Evolutionary conservation across 495 filamentous ascomycete species (phyloP), one percentile per base, ranked within the genome.

Genomic region (Podospora conica): DNA sequence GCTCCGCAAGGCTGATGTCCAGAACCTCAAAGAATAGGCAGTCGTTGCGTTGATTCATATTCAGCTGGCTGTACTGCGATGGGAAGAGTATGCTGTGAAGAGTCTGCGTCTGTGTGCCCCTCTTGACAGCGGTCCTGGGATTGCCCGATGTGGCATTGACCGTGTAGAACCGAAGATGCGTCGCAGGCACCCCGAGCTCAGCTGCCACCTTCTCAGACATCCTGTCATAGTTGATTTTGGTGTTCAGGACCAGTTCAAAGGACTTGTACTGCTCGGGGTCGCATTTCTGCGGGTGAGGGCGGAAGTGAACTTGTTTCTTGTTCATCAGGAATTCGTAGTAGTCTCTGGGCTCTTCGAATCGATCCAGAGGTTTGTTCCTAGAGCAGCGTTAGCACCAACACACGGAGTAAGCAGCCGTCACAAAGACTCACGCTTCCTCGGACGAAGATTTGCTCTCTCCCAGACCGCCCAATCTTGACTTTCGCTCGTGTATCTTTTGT

Each of bases 261-360:
- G 73, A 73, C 22, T 84, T 82, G 22, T 87, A 84, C 20, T 81
- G 78, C 22, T 80, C 68, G 4, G 77, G 75, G n/a, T 78, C 75
- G 67, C 76, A 71, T 58, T 78, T 78, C 29, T 73, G 66, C 0
- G 82, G 82, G 61, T 88, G 88, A 0, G 90, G 87, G 33, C 77
- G 68, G 71, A 95, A 90, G 33, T 76, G 82, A 58, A 99, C 86
- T 18, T 80, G 83, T 73, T 90, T 90, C 74, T 90, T 89, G 78
- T 96, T 91, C 60, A 91, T 76, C 3, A 99, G 86, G 74, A 95
- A 93, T 68, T 98, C 94, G 74, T 98, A 99, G 74, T 91, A 97
- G 40, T 90, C 85, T 55, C 86, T 85, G 7, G 93, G 90, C 72
- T 96, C 92, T 8, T 83, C 78, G 59, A 79, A 80, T 6, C 76